These are phyloP conservation scores for Boletus tomentosulus DNA, from an alignment of 768 basidiomycete genomes.

Conservation along the genomic window DNA sequence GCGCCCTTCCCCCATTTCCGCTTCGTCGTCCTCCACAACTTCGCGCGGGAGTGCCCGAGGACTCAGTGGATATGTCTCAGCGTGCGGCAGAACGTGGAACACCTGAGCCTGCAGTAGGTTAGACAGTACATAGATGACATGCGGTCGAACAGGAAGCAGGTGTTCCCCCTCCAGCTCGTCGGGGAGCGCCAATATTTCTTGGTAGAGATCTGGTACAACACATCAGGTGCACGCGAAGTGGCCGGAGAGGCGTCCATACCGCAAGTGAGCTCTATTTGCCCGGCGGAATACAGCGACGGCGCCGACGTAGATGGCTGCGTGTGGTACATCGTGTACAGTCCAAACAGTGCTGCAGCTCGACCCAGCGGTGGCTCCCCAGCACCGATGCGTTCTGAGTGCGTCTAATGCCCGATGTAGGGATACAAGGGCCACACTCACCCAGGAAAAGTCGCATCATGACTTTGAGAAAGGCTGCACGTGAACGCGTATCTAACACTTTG, in stretches of 20 bases:
- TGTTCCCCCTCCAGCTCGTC: constrained; percentile 37
- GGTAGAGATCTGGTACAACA: constrained; percentile 49
- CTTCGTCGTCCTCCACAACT: constrained; percentile 38
- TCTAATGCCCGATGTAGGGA: not conserved
- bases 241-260: constrained; percentile 35
- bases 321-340: constrained; percentile 62
- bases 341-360: constrained; percentile 63
- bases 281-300: constrained; percentile 46
- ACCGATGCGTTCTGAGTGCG: constrained; percentile 47
- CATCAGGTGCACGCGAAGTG: not conserved
- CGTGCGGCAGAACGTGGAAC: constrained; percentile 60
- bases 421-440: constrained; percentile 40
- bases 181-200: constrained; percentile 47
- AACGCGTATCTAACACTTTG: constrained; percentile 63
- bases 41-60: constrained; percentile 71
- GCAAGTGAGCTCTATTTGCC: constrained; percentile 57
- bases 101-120: constrained; percentile 43
- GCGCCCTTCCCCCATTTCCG: constrained; percentile 22
- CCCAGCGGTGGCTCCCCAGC: constrained; percentile 48
- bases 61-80: constrained; percentile 46
- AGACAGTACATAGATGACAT: constrained; percentile 47
- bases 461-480: constrained; percentile 59
- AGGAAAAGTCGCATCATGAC: constrained; percentile 60
- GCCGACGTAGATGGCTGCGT: constrained; percentile 59
- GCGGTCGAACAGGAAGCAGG: constrained; percentile 45